A percentile compares a stretch with the other conserved stretches of the same genome.
These are phyloP conservation scores for Heliamphora exappendiculata DNA, from an alignment of 148 eudicot species.

Conservation along the genomic window DNA sequence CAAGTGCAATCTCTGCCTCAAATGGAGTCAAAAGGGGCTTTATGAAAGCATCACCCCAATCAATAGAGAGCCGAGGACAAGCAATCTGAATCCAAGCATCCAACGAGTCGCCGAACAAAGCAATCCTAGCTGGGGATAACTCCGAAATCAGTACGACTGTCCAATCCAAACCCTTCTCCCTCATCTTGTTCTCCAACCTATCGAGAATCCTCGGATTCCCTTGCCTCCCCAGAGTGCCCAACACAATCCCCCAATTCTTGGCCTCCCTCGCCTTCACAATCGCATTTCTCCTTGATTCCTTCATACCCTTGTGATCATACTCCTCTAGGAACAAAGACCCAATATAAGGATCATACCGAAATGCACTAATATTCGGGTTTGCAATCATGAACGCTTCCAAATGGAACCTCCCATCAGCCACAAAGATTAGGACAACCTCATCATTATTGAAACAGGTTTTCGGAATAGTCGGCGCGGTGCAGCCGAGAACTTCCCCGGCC, in stretches of 20 bases:
- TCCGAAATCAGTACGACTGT: conserved; percentile 84
- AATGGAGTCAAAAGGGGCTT: conserved; percentile 79
- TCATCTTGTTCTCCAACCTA: conserved; percentile 78
- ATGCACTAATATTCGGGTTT: conserved; percentile 67
- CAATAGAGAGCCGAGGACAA: conserved; percentile 85
- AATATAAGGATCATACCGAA: conserved; percentile 81
- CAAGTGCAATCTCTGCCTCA: conserved; percentile 94
- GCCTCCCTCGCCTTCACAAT: conserved; percentile 64
- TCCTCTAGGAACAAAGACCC: conserved; percentile 84
- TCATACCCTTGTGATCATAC: conserved; percentile 93
- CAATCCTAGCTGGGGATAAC: conserved; percentile 64
- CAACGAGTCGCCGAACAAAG: conserved; percentile 67
- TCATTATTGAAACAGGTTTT: conserved; percentile 12
- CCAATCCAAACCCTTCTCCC: conserved; percentile 59
- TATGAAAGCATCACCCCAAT: conserved; percentile 93
- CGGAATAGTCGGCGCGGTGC: conserved; percentile 66
- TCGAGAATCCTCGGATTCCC: conserved; percentile 82
- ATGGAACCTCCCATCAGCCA: conserved; percentile 95
- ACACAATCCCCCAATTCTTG: conserved; percentile 72
- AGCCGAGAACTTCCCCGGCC: conserved; percentile 88
- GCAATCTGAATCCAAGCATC: conserved; percentile 99
- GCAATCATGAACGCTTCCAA: conserved; percentile 96
- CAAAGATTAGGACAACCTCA: conserved; percentile 64
- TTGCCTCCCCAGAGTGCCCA: conserved; percentile 92
- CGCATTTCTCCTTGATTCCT: conserved; percentile 59